Evolutionary conservation across 768 basidiomycete species (phyloP), one percentile per base, ranked within the genome.

Genomic region (Lentinus tigrinus): DNA sequence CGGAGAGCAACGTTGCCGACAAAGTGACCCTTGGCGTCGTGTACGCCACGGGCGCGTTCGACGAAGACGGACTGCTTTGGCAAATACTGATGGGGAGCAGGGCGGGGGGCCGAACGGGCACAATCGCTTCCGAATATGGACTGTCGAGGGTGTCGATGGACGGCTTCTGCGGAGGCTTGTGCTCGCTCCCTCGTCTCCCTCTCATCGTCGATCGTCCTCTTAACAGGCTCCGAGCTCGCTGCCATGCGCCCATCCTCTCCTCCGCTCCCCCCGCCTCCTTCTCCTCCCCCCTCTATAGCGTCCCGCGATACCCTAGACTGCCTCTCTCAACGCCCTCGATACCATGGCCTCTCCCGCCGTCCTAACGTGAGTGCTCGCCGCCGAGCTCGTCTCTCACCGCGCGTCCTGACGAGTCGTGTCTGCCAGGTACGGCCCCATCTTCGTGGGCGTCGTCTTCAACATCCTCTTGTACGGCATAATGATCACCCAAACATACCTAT

Each of bases 401-500:
- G 36, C 39, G 39, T 14, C 5, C 36, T 56, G 21, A 27, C 39
- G 21, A 9, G 4, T 21, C 31, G 10, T 47, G 17, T 11, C 17
- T 10, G 9, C 9, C 47, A 83, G 81, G 4, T 78, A 79, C 64
- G 78, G 79, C 26, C 78, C 78, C 13, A 78, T 81, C 68, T 72
- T 81, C 61, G 75, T 82, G 43, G 80, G 79, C n/a, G 73, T 76
- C 54, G 64, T 74, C 14, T 64, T 81, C 67, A 81, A 81, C 57
- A 65, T 80, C 21, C 52, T 80, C 14, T 71, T 82, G 10, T 80
- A 78, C 57, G 81, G 80, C 2, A 77, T 82, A 43, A 80, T 80
- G 76, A 74, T 78, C 47, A 75, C 74, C 0, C 77, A 85, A 67
- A 68, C 75, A 10, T 78, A 78, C 56, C 38, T 83, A 5, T 83